These are phyloP conservation scores for Euphrasia arctica DNA, from an alignment of 305 asterid genomes.

Conservation along the genomic window DNA sequence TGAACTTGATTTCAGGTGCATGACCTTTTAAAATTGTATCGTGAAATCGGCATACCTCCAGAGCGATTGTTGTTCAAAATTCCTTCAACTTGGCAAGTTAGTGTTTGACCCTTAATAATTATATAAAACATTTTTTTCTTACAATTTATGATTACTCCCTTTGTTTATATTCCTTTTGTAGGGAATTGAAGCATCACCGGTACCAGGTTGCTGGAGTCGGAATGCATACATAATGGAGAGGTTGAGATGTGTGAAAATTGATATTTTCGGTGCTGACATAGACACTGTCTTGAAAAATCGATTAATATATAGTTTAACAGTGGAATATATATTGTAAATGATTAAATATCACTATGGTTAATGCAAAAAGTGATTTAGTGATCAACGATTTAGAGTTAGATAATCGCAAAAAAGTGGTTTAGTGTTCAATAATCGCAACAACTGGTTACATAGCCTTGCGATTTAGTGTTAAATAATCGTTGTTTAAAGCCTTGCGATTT, in stretches of 20 bases:
- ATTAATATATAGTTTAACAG: too few species aligned
- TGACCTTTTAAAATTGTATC: conserved; percentile 66
- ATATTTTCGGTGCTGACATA: background rate
- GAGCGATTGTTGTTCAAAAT: conserved; percentile 84
- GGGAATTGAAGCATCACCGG: conserved; percentile 91
- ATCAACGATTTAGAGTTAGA: too few species aligned
- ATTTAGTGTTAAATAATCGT: too few species aligned
- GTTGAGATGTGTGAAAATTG: background rate
- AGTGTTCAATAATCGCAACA: too few species aligned
- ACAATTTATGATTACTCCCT: conserved; percentile 17
- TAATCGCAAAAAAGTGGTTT: too few species aligned
- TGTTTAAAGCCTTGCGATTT: too few species aligned
- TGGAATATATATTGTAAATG: too few species aligned
- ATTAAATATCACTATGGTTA: background rate
- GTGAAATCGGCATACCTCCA: conserved; percentile 55
- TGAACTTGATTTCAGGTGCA: conserved; percentile 58
- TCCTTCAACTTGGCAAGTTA: conserved; percentile 98
- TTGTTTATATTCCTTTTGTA: conserved; percentile 25
- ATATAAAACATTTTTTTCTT: conserved; percentile 17
- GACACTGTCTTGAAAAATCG: background rate
- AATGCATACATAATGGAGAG: conserved; percentile 56
- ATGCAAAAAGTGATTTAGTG: too few species aligned
- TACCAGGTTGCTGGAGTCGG: conserved; percentile 68
- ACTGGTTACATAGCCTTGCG: too few species aligned
- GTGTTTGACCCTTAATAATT: conserved; percentile 11